These are phyloP conservation scores for Babesia caballi DNA, from an alignment of 169 alveolate species.

Conservation along the genomic window DNA sequence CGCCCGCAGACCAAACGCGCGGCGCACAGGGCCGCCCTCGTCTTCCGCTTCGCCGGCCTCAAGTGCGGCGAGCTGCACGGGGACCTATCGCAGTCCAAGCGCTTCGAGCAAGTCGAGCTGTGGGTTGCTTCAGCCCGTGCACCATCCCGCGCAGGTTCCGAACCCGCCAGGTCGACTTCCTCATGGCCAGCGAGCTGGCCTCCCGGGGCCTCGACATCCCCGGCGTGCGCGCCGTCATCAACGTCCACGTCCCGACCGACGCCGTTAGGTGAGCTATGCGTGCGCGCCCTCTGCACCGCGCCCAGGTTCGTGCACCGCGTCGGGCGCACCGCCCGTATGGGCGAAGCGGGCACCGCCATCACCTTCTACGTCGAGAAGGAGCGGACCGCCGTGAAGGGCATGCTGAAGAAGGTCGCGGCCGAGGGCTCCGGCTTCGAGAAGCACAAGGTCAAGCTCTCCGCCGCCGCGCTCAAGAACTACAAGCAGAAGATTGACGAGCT, in stretches of 20 bases:
- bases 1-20: constrained; percentile 85
- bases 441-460: constrained; percentile 67
- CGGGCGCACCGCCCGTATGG: constrained; percentile 94
- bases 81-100: constrained; percentile 87
- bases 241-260: constrained; percentile 89
- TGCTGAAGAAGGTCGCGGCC: constrained; percentile 65
- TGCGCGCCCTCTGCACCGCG: constrained; percentile 15
- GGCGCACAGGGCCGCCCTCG: constrained; percentile 85
- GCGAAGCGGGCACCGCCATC: constrained; percentile 86
- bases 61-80: constrained; percentile 93
- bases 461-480: constrained; percentile 70
- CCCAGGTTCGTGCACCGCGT: constrained; percentile 90
- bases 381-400: constrained; percentile 73
- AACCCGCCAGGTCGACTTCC: constrained; percentile 81
- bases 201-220: constrained; percentile 94
- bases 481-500: constrained; percentile 71
- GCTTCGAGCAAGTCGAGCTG: constrained; percentile 88
- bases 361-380: constrained; percentile 89
- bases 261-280: constrained; percentile 54
- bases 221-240: constrained; percentile 87
- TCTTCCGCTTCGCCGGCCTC: constrained; percentile 83
- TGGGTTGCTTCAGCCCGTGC: constrained; percentile 29
- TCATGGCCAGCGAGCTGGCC: constrained; percentile 93
- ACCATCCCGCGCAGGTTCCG: constrained; percentile 88
- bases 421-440: constrained; percentile 62